Conservation (phyloP, 352 stramenopile species). For the Phytophthora colocasiae region DNA sequence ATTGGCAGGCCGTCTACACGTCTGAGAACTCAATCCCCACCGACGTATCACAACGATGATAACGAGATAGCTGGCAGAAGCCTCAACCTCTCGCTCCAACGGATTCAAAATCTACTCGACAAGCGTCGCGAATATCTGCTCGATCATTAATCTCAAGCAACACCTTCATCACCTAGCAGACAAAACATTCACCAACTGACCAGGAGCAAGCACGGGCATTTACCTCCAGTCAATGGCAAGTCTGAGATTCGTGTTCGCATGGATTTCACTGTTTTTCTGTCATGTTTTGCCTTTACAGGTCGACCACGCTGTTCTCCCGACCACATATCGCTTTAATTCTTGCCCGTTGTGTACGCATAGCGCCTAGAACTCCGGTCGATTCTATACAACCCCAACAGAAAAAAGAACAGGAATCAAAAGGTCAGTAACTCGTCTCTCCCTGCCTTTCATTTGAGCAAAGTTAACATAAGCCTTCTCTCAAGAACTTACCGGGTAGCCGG, state of each 20-base stretch:
- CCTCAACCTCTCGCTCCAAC: slow-evolving; percentile 42
- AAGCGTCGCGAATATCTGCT: slow-evolving; percentile 45
- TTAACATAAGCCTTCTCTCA: neutral
- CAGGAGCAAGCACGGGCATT: slow-evolving; percentile 2
- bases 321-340: slow-evolving; percentile 33
- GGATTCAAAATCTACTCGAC: slow-evolving; percentile 52
- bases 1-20: neutral
- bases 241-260: slow-evolving; percentile 23
- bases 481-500: slow-evolving; percentile 64
- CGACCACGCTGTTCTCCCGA: slow-evolving; percentile 8
- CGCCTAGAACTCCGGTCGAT: slow-evolving; percentile 41
- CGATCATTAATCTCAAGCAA: slow-evolving; percentile 2
- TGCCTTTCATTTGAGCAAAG: neutral
- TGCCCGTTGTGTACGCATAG: slow-evolving; percentile 2
- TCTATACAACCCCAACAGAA: slow-evolving; percentile 20
- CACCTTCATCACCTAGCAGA: slow-evolving; percentile 6
- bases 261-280: slow-evolving; percentile 43
- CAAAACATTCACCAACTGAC: slow-evolving; percentile 7
- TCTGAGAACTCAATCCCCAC: slow-evolving; percentile 2
- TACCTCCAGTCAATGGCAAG: slow-evolving; percentile 23
- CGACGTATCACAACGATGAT: slow-evolving; percentile 9
- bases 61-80: slow-evolving; percentile 24
- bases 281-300: slow-evolving; percentile 36
- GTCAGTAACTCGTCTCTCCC: neutral
- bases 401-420: slow-evolving; percentile 6